A percentile compares a stretch with the other conserved stretches of the same genome.
Conservation (phyloP, 2,329 filamentous ascomycete genomes). For the Alternaria gaisen region DNA sequence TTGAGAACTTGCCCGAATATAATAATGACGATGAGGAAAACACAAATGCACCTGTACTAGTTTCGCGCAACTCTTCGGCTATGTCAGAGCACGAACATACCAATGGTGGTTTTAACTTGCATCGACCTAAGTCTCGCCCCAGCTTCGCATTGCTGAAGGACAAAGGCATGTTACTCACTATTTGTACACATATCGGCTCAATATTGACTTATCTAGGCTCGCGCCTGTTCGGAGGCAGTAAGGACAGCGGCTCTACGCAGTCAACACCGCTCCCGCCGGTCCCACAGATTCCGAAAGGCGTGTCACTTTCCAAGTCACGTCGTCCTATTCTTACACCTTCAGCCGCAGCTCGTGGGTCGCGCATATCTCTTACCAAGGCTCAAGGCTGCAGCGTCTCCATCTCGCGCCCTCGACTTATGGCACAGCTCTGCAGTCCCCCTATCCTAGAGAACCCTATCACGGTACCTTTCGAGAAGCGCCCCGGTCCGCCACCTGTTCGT, state of each 20-base stretch:
- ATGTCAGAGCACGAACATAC: background rate
- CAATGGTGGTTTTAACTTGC: background rate
- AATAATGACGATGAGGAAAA: background rate
- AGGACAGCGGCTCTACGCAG: background rate
- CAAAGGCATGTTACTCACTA: background rate
- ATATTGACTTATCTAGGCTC: conserved; percentile 20
- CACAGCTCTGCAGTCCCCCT: conserved; percentile 6
- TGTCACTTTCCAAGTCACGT: conserved; percentile 3
- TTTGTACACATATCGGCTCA: background rate
- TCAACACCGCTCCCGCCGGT: conserved; percentile 24
- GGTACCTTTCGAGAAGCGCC: conserved; percentile 21
- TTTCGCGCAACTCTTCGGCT: background rate
- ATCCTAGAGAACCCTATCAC: conserved; percentile 14
- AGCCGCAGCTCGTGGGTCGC: conserved; percentile 9
- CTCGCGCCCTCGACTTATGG: conserved; percentile 22
- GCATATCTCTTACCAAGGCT: conserved; percentile 5
- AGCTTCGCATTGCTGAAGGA: background rate
- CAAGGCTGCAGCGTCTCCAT: conserved; percentile 16
- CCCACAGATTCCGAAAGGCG: conserved; percentile 25
- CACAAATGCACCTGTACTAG: background rate
- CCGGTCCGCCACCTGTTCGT: conserved; percentile 22
- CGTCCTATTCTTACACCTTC: conserved; percentile 6
- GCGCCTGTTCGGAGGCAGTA: conserved; percentile 22
- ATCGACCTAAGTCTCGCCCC: conserved; percentile 12
- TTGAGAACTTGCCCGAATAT: background rate